These are phyloP conservation scores for Penicillium silybi DNA, from an alignment of 495 filamentous ascomycete species.

Conservation along the genomic window DNA sequence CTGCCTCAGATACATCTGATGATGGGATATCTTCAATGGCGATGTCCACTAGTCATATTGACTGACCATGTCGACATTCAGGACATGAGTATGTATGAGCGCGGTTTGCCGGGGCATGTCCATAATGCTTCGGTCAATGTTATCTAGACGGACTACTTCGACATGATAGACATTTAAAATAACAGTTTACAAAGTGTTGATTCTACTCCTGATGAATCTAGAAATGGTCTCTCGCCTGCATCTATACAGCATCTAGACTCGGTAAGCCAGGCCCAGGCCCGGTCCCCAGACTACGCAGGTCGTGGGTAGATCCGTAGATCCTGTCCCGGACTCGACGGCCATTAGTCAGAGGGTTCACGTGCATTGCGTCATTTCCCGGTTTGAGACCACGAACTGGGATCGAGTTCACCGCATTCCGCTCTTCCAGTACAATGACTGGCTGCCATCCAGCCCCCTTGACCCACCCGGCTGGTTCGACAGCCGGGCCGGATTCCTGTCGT, in stretches of 20 bases:
- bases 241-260: neutral
- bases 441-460: neutral
- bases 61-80: no score
- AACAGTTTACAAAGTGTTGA: neutral
- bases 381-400: neutral
- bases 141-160: neutral
- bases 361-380: constrained; percentile 2
- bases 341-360: neutral
- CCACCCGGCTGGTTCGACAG: neutral
- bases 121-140: neutral
- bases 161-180: neutral
- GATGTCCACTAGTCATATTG: no score
- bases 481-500: constrained; percentile 13
- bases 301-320: neutral
- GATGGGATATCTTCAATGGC: no score
- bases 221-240: neutral
- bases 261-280: neutral
- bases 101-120: no score
- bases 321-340: neutral
- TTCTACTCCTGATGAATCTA: neutral
- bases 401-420: neutral
- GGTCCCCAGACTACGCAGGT: neutral
- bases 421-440: neutral
- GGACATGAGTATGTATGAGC: no score
- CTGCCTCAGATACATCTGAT: no score